Evolutionary conservation across 805 yeast genomes (phyloP), one percentile per base, ranked within the genome.

Genomic region (Millerago galiae): DNA sequence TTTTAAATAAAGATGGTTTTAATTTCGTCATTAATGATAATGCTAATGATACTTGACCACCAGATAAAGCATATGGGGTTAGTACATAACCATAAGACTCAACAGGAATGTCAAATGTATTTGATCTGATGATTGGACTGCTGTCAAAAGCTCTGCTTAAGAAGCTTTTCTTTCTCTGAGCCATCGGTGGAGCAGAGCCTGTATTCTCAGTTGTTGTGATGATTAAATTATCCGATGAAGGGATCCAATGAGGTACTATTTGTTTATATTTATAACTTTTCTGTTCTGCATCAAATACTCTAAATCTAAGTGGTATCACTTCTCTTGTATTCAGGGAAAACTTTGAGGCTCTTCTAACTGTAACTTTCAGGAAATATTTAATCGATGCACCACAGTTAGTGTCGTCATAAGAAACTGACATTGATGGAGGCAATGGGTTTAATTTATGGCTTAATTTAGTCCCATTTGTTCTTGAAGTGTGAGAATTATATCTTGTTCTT

Each of bases 341-440:
- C 27, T 77, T 52, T 3, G 78, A 67, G 2, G 79, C 59, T 36
- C 80, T 55, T 44, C 73, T 74, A 34, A 79, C 79, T 1, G 85
- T 79, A 9, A 70, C 83, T 57, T 80, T 79, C 42, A 81, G 67
- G 53, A 71, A 79, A 54, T 80, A 80, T 17, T 10, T 15, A 8
- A 43, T 21, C 2, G 8, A 26, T 10, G 31, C 40, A 34, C 17
- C 6, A 27, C 17, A n/a, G 2, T 35, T 27, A 5, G 16, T 4
- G 8, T 33, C 14, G 6, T n/a, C 25, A 30, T 30, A 34, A 32
- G 30, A 14, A 32, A 34, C 15, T 2, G 37, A 28, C 31, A 28
- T 28, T 9, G 35, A 16, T 16, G 49, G 49, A 13, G 49, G 49
- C 25, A 46, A 26, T 13, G 44, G 44, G 28, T n/a, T n/a, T 3